Percentiles rank a stretch among this genome's conserved stretches.
Conservation (phyloP, 1,139 yeast species). For the Diutina sp. region DNA sequence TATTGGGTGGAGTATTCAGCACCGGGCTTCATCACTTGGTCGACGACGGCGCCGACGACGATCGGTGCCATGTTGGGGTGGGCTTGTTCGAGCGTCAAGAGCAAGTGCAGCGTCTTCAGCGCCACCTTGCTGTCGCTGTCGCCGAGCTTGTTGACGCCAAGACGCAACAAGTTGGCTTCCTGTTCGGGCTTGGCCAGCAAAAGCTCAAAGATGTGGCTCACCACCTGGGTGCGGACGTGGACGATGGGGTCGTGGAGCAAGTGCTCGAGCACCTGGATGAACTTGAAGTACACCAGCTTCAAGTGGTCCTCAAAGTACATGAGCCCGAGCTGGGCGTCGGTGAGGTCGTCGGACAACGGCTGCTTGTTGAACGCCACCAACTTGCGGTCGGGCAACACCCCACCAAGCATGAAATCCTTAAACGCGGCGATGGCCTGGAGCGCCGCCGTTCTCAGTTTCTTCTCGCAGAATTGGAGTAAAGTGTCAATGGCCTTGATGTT, state of each 20-base stretch:
- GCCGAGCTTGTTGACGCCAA: constrained; percentile 90
- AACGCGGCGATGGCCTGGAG: constrained; percentile 82
- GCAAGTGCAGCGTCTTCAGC: constrained; percentile 73
- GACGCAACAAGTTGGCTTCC: constrained; percentile 77
- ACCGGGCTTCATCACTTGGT: constrained; percentile 61
- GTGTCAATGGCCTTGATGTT: constrained; percentile 76
- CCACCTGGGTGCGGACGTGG: constrained; percentile 71
- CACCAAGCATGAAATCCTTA: constrained; percentile 67
- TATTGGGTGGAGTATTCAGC: constrained; percentile 82
- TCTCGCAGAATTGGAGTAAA: constrained; percentile 65
- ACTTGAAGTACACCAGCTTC: constrained; percentile 60
- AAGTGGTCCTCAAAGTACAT: constrained; percentile 86
- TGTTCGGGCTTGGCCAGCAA: constrained; percentile 88
- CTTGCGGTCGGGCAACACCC: constrained; percentile 78
- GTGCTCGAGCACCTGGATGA: constrained; percentile 57
- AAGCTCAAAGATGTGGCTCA: constrained; percentile 68
- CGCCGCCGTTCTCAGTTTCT: constrained; percentile 90
- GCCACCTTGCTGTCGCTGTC: constrained; percentile 86
- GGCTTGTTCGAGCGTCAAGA: constrained; percentile 71
- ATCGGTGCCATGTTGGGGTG: constrained; percentile 95
- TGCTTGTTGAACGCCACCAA: constrained; percentile 73
- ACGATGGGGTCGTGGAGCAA: constrained; percentile 86
- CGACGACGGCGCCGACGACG: constrained; percentile 68
- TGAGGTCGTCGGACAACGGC: constrained; percentile 36
- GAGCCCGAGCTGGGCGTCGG: constrained; percentile 45